Base-by-base conservation (phyloP, 2,329 filamentous ascomycete species). In the Xylariaceae sp. region DNA sequence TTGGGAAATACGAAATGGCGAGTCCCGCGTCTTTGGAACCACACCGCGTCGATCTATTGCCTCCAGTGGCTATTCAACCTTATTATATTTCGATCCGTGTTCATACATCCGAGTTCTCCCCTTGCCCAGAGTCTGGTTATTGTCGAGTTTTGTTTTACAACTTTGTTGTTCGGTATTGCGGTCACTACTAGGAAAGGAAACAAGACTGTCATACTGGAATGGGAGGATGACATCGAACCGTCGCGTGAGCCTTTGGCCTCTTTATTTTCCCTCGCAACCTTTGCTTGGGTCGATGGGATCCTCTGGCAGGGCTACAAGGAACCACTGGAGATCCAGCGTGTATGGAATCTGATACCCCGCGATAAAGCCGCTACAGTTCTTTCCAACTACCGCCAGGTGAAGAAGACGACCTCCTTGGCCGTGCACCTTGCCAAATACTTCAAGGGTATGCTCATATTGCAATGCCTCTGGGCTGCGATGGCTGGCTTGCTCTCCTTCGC, bases 121-220 rank as follows among this genome's bases (percentile, higher is more conserved):
- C 63, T 81, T 30, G 71, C 80, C 3, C 76, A 85, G 59, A 72
- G 74, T 37, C 71, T 95, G 35, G 74, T 80, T 48, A 81, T 89
- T 47, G 66, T 78, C 44, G 82, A 94, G 55, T 97, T 97, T 57
- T 69, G 72, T 2, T 69, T 97, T 45, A 80, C 78, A 4, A 83
- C 85, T 1, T 61, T 95, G 11, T 75, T 98, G 11, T 82, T 89
- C 39, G 63, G 78, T 34, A 83, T 96, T 60, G 81, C 88, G 33
- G 65, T 94, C 42, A 86, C 83, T 38, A 94, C 89, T 47, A 82
- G 93, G 50, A 93, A 89, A 67, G 93, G 93, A 34, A 97, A 97
- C 64, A 93, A 89, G 64, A 81, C 85, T 3, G 87, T 98, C 11
- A 66, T 90, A 34, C 64, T 97, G 56, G 89, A 95, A 64, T 90